Evolutionary conservation across 768 basidiomycete species (phyloP).

Genomic region (Mycena belliarum): DNA sequence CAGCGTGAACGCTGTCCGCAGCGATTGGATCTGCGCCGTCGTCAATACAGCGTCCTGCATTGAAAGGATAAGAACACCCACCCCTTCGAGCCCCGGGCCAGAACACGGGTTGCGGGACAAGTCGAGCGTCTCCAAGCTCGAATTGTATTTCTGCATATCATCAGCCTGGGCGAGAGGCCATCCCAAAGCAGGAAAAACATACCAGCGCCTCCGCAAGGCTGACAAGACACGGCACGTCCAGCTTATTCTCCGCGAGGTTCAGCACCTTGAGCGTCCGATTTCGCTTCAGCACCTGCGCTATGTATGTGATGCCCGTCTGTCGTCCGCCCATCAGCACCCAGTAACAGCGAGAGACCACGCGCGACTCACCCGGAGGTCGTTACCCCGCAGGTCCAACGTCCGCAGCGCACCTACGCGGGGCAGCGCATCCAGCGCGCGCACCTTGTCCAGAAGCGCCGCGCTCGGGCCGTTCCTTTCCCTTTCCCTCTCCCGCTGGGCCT

Average conservation of each 20-base stretch:
- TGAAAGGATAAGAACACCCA: conserved; percentile 40
- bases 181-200: conserved; percentile 26
- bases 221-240: conserved; percentile 80
- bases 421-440: conserved; percentile 84
- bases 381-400: conserved; percentile 89
- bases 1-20: conserved; percentile 90
- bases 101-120: conserved; percentile 92
- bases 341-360: conserved; percentile 29
- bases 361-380: conserved; percentile 92
- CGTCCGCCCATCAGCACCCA: not conserved
- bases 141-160: conserved; percentile 82
- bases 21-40: conserved; percentile 65
- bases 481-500: not conserved
- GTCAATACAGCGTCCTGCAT: not conserved
- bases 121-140: conserved; percentile 90
- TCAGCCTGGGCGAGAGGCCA: not conserved
- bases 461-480: conserved; percentile 56
- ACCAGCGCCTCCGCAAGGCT: conserved; percentile 89
- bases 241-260: conserved; percentile 92
- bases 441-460: conserved; percentile 81
- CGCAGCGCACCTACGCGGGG: conserved; percentile 83
- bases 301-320: conserved; percentile 77
- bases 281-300: conserved; percentile 94
- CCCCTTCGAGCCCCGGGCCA: conserved; percentile 88
- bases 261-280: conserved; percentile 94